Evolutionary conservation across 1,284 basidiomycete species (phyloP).

Genomic region (Kwoniella shivajii): DNA sequence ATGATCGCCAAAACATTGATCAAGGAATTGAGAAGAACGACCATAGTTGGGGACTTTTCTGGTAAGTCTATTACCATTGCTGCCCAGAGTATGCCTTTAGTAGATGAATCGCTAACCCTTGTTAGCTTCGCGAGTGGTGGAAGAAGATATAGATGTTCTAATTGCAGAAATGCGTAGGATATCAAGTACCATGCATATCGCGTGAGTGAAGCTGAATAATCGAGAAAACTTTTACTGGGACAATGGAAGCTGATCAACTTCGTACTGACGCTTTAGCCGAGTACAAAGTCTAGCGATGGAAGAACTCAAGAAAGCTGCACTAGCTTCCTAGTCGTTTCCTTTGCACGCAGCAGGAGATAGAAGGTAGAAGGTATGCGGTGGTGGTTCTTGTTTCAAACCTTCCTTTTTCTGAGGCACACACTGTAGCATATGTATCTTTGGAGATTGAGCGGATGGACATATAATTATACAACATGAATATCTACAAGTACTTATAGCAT

Average conservation of each 20-base stretch:
- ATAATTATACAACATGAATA: no score
- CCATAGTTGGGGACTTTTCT: constrained; percentile 26
- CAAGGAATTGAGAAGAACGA: constrained; percentile 44
- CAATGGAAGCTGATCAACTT: background rate
- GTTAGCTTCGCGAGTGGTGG: constrained; percentile 15
- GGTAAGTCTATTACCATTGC: constrained; percentile 13
- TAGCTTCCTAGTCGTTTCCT: background rate
- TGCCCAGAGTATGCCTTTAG: background rate
- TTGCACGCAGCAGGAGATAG: no score
- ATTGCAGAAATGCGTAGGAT: constrained; percentile 32
- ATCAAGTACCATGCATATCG: constrained; percentile 37
- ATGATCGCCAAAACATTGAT: constrained; percentile 44
- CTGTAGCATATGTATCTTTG: no score
- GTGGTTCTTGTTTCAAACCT: no score
- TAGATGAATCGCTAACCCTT: background rate
- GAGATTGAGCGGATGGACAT: no score
- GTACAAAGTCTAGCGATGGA: constrained; percentile 39
- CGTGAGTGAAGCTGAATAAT: constrained; percentile 25
- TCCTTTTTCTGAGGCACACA: no score
- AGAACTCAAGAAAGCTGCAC: constrained; percentile 34
- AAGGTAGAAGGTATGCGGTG: no score
- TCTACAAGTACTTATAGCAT: no score
- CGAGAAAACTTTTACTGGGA: background rate
- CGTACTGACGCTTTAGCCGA: constrained; percentile 29
- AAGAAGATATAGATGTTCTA: constrained; percentile 32